Percentiles rank a stretch among this genome's conserved stretches.
Conservation (phyloP, 257 asterid species). For the Gynochthodes officinalis region DNA sequence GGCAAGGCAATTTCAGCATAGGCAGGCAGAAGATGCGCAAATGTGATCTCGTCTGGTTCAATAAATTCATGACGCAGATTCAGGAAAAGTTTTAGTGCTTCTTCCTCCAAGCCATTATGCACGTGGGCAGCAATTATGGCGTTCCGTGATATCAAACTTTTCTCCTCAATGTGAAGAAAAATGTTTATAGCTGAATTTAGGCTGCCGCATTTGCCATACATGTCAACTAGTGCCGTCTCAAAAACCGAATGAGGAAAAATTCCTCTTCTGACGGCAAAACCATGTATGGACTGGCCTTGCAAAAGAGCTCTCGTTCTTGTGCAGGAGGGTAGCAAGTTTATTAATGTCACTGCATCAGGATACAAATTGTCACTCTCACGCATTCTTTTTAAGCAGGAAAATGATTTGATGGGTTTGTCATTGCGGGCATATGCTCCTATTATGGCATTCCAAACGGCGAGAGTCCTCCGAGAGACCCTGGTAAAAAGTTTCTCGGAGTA, state of each 20-base stretch:
- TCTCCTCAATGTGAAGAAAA: slow-evolving; percentile 32
- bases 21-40: slow-evolving; percentile 40
- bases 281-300: slow-evolving; percentile 54
- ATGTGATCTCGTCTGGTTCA: slow-evolving; percentile 48
- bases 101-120: slow-evolving; percentile 33
- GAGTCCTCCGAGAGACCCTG: slow-evolving; percentile 33
- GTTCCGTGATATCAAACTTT: slow-evolving; percentile 53
- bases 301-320: slow-evolving; percentile 30
- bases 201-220: slow-evolving; percentile 54
- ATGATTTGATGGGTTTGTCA: slow-evolving; percentile 28
- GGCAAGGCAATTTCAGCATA: slow-evolving; percentile 57
- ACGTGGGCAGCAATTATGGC: slow-evolving; percentile 48
- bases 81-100: slow-evolving; percentile 41
- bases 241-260: slow-evolving; percentile 42
- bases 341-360: slow-evolving; percentile 54
- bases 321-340: slow-evolving; percentile 60
- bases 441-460: slow-evolving; percentile 58
- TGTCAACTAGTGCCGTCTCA: slow-evolving; percentile 53
- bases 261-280: slow-evolving; percentile 42
- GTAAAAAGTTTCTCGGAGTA: slow-evolving; percentile 46
- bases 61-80: slow-evolving; percentile 26
- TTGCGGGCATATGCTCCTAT: slow-evolving; percentile 45
- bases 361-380: slow-evolving; percentile 30
- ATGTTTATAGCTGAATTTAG: slow-evolving; percentile 27
- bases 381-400: slow-evolving; percentile 46